phyloP scores from a whole-genome alignment of 352 stramenopile species.

The Saprolegnia parasitica region DNA sequence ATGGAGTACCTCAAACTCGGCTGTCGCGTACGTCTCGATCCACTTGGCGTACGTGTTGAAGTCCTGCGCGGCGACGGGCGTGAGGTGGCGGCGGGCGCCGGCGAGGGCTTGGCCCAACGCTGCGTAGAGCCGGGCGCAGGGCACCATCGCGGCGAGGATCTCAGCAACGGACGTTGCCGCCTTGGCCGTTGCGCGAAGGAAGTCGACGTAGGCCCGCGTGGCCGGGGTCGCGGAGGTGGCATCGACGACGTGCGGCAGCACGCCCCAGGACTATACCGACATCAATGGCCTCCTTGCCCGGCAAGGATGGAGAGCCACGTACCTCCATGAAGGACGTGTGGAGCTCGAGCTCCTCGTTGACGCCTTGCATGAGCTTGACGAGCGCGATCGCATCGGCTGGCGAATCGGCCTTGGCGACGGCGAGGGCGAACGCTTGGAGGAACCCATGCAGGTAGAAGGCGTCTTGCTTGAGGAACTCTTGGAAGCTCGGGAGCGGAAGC shows the following conservation, averaged over 20 bases:
- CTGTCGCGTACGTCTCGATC: constrained; percentile 46
- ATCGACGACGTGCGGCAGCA: constrained; percentile 38
- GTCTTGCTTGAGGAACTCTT: constrained; percentile 52
- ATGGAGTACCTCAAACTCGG: constrained; percentile 37
- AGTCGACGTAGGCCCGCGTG: constrained; percentile 46
- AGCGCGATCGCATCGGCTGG: constrained; percentile 38
- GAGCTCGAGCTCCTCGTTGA: constrained; percentile 44
- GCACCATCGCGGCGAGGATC: constrained; percentile 53
- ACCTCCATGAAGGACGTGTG: constrained; percentile 48
- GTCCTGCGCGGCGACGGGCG: not conserved
- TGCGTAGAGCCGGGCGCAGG: constrained; percentile 47
- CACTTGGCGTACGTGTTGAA: constrained; percentile 42
- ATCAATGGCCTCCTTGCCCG: no score
- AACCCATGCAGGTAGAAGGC: constrained; percentile 53
- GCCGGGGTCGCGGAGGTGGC: constrained; percentile 33
- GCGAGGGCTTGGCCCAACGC: constrained; percentile 42
- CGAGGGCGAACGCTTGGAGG: constrained; percentile 43
- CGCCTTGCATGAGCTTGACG: constrained; percentile 41
- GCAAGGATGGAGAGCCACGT: no score
- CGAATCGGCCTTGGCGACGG: constrained; percentile 41
- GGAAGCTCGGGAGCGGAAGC: constrained; percentile 37
- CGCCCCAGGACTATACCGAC: constrained; percentile 46
- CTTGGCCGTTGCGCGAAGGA: constrained; percentile 44
- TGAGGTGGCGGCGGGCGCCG: constrained; percentile 11
- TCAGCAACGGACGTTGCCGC: constrained; percentile 33